Evolutionary conservation across 176 grass and related monocot species (phyloP).

Genomic region (Oryza brachyantha): DNA sequence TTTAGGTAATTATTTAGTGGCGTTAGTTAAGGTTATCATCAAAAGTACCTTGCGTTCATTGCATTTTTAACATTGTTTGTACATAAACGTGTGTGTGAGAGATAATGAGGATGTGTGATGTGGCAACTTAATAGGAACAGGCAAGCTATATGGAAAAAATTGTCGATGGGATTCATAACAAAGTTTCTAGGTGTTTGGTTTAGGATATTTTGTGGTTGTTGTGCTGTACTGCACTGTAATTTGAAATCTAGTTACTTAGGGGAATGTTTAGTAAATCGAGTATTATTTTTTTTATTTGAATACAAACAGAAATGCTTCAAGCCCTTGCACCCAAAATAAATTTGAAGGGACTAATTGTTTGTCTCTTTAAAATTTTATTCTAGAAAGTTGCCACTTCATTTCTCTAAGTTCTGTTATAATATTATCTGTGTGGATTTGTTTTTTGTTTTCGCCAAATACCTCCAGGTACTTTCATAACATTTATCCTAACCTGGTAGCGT

Average conservation of each 20-base stretch:
- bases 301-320: not conserved
- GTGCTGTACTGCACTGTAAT: not conserved
- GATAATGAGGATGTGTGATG: not conserved
- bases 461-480: not conserved
- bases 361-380: not conserved
- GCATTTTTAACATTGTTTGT: not conserved
- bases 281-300: not conserved
- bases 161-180: not conserved
- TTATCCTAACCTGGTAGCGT: not conserved
- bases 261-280: not conserved
- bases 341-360: not conserved
- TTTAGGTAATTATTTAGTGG: too few species aligned
- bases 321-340: not conserved
- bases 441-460: not conserved
- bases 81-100: too few species aligned
- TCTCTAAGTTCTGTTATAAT: not conserved
- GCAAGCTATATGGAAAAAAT: not conserved
- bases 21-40: too few species aligned
- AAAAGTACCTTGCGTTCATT: not conserved
- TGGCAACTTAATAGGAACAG: not conserved
- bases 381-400: not conserved
- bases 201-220: not conserved
- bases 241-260: not conserved
- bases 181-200: slow-evolving; percentile 1
- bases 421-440: not conserved